Percentiles rank a stretch among this genome's conserved stretches.
These are phyloP conservation scores for Biscogniauxia mediterranea DNA, from an alignment of 2,329 filamentous ascomycete species.

Conservation along the genomic window DNA sequence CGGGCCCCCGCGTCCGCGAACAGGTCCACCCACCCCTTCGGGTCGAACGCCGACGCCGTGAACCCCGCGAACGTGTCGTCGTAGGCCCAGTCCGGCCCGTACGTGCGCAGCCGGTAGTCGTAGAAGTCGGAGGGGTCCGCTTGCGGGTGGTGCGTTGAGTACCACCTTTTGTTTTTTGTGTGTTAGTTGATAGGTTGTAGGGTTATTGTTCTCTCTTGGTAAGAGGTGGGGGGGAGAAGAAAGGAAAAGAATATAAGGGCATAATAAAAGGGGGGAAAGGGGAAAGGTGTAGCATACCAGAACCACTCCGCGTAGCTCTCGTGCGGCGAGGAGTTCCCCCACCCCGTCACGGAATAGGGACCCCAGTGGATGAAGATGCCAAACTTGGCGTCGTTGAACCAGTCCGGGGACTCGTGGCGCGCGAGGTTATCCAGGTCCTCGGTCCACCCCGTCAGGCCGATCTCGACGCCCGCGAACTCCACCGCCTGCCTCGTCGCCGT, in stretches of 20 bases:
- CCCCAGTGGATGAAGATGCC: conserved; percentile 64
- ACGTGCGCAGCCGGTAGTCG: conserved; percentile 49
- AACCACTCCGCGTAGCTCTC: conserved; percentile 46
- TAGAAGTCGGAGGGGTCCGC: conserved; percentile 44
- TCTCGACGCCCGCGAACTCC: conserved; percentile 17
- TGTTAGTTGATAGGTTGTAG: too few relatives aligned
- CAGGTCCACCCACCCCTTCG: conserved; percentile 44
- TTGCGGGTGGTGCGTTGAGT: conserved; percentile 37
- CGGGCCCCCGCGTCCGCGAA: conserved; percentile 37
- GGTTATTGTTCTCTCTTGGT: too few relatives aligned
- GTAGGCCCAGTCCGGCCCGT: conserved; percentile 50
- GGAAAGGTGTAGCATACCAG: conserved; percentile 42
- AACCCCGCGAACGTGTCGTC: conserved; percentile 56
- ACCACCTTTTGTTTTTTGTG: conserved; percentile 31
- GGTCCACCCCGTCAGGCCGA: conserved; percentile 38
- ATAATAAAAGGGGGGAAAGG: neutral
- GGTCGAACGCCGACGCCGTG: conserved; percentile 47
- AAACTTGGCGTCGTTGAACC: conserved; percentile 55
- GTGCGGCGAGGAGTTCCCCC: conserved; percentile 45
- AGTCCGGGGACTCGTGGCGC: conserved; percentile 45
- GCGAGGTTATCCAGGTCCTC: conserved; percentile 36
- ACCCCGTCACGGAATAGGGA: conserved; percentile 53
- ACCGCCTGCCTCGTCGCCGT: conserved; percentile 6
- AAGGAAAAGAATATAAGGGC: too few relatives aligned
- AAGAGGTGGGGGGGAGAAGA: too few relatives aligned